A percentile compares a stretch with the other conserved stretches of the same genome.
phyloP scores from a whole-genome alignment of 768 basidiomycete species.

The Mycena haematopus region DNA sequence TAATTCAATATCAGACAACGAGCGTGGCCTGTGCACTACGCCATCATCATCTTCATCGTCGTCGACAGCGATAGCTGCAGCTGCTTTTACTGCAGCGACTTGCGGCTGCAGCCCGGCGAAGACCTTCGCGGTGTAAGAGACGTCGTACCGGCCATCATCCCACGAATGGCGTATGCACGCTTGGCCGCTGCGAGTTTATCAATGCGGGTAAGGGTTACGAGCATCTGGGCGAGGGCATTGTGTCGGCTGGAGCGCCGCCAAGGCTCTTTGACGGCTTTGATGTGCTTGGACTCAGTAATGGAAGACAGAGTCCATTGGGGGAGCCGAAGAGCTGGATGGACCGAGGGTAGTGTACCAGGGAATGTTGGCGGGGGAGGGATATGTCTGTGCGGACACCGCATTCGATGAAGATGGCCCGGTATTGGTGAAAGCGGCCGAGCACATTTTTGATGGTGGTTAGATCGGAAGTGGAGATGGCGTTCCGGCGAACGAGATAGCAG shows the following conservation, averaged over 20 bases:
- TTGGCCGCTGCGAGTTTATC: no score
- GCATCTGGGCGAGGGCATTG: conserved; percentile 40
- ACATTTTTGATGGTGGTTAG: conserved; percentile 25
- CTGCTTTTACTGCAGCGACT: no score
- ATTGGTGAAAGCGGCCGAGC: conserved; percentile 25
- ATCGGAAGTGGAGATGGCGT: conserved; percentile 25
- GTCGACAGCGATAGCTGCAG: no score
- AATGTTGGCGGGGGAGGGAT: conserved; percentile 38
- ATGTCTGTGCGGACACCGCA: conserved; percentile 15
- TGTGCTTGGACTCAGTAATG: conserved; percentile 38
- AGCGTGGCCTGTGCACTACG: no score
- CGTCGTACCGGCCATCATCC: no score
- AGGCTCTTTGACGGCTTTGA: conserved; percentile 43
- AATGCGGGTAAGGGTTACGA: conserved; percentile 18
- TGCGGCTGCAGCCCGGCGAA: no score
- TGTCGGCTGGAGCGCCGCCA: conserved; percentile 36
- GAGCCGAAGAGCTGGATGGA: conserved; percentile 33
- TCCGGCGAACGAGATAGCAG: conserved; percentile 30
- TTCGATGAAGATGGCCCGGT: conserved; percentile 33
- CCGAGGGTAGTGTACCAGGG: conserved; percentile 33
- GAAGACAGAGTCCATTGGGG: conserved; percentile 31
- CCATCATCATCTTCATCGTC: no score
- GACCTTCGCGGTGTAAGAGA: no score
- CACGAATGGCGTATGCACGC: no score
- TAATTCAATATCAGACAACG: no score